Conservation (phyloP, 177 flowering plant species). For the Vitis hybrid region DNA sequence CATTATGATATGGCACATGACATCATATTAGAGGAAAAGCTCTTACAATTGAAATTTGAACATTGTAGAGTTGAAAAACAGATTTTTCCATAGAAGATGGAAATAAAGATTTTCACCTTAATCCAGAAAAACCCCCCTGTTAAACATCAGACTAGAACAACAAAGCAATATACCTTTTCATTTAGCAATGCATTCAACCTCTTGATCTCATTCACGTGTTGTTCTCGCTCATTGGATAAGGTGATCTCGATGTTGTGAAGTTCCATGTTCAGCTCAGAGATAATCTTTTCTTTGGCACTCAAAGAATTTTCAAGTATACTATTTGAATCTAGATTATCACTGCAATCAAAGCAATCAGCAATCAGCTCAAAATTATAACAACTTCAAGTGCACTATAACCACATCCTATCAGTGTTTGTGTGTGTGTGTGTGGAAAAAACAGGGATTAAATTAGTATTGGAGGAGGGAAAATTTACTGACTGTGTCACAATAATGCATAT, state of each 20-base stretch:
- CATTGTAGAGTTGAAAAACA: too few relatives aligned
- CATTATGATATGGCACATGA: too few relatives aligned
- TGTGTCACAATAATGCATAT: not conserved
- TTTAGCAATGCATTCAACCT: conserved; percentile 62
- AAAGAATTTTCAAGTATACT: conserved; percentile 83
- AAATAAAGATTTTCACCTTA: too few relatives aligned
- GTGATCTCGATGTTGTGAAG: conserved; percentile 84
- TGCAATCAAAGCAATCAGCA: conserved; percentile 33
- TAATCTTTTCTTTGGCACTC: conserved; percentile 91
- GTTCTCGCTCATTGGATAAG: conserved; percentile 82
- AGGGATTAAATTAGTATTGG: not conserved
- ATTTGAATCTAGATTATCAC: conserved; percentile 71
- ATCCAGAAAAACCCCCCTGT: too few relatives aligned
- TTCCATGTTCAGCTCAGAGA: conserved; percentile 89
- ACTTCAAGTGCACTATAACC: not conserved
- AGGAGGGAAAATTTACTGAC: too few relatives aligned
- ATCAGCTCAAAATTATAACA: not conserved
- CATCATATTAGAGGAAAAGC: too few relatives aligned
- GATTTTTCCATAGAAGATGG: too few relatives aligned
- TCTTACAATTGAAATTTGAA: too few relatives aligned
- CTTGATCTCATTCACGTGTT: conserved; percentile 78
- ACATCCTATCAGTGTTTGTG: too few relatives aligned
- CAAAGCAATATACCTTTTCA: conserved; percentile 62
- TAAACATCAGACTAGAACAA: not conserved
- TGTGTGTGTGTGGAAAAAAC: too few relatives aligned